Base-by-base conservation (phyloP, 768 basidiomycete species). In the Paxillus ammoniavirescens region DNA sequence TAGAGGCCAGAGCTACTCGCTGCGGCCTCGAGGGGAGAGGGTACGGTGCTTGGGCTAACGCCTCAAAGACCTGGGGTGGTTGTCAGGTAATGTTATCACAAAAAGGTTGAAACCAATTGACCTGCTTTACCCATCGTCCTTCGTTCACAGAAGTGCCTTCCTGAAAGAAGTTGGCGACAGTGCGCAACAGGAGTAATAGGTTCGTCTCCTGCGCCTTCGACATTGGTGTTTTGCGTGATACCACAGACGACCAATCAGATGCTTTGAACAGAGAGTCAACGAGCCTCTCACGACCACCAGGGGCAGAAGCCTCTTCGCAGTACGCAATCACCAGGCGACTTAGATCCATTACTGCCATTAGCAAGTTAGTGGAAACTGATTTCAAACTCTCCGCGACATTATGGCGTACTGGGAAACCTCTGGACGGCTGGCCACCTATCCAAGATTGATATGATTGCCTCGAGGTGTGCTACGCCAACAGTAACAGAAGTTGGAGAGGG, bases 151-250 rank as follows among this genome's bases (percentile, higher is more conserved):
- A 64, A 7, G 73, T 67, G 15, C 74, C 77, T 3, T 85, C 85
- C 60, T 86, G 81, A 64, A 94, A 85, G 33, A 79, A 72, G 68
- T 99, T 99, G 26, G 90, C 84, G 35, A 97, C 61, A 0, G 84
- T 87, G 33, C 95, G 81, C 46, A 97, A 73, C 2, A 89, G 75
- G 23, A 99, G 77, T 55, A 96, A 75, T 1, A 86, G 77, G 64
- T 98, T 98, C 15, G 87, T 96, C 66, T 97, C 94, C 52, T 86
- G 76, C 7, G 83, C 68, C 70, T 93, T 97, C 4, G 76, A 68
- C 35, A 87, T 66, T 0, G 86, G 77, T n/a, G 69, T 66, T 28
- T 74, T 62, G 80, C 83, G 83, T 1, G 81, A 75, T 30, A 74
- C 58, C 48, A 65, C 56, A 37, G 60, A 55, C 38, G 55, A 65